Conservation (phyloP, 2,329 filamentous ascomycete species). For the Diaporthe sp. region DNA sequence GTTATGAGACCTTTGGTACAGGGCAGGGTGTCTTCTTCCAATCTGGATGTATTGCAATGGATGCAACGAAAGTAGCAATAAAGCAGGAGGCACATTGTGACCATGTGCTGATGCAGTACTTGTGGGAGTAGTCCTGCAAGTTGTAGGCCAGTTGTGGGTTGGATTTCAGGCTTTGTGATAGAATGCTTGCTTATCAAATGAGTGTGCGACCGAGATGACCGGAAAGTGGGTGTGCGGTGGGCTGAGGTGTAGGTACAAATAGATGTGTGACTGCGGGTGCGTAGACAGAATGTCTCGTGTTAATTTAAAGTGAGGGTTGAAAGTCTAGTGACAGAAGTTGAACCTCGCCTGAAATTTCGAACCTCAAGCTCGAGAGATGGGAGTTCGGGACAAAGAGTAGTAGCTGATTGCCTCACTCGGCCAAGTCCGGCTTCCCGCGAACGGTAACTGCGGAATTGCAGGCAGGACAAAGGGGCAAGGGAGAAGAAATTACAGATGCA, state of each 20-base stretch:
- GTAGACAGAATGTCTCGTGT: not conserved
- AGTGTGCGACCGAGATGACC: not conserved
- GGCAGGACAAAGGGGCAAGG: not conserved
- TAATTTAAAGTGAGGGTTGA: not conserved
- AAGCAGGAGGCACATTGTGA: conserved; percentile 19
- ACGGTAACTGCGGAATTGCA: not conserved
- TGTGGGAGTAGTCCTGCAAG: not conserved
- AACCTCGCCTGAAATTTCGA: not conserved
- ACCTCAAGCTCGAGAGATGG: not conserved
- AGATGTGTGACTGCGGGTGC: not conserved
- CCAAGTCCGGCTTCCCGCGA: not conserved
- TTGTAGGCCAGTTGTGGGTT: no score
- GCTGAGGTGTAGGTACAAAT: not conserved
- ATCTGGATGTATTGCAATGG: conserved; percentile 3
- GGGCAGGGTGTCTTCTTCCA: conserved; percentile 14
- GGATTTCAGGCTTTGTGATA: not conserved
- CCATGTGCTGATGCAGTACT: not conserved
- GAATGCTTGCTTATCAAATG: not conserved
- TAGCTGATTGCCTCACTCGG: not conserved
- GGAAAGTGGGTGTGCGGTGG: not conserved
- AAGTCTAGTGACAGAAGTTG: not conserved
- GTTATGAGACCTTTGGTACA: not conserved
- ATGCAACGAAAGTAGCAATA: conserved; percentile 29
- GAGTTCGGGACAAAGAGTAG: not conserved
- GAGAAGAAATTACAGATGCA: not conserved